Base-by-base conservation (phyloP, 2,329 filamentous ascomycete species). In the Purpureocillium lavendulum region DNA sequence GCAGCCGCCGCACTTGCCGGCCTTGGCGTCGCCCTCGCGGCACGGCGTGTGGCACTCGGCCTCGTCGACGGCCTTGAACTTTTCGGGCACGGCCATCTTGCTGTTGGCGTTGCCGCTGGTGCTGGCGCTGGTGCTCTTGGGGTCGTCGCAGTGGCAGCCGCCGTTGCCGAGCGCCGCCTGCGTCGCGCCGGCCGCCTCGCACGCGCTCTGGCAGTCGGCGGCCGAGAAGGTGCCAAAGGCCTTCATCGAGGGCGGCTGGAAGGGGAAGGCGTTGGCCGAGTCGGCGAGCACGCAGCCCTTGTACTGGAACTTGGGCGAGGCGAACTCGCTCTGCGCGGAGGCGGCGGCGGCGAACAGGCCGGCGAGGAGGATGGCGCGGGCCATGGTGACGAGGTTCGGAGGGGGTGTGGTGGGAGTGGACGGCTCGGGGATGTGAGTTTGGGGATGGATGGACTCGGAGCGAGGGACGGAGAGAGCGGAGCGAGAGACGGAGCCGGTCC, bases 201-300 rank as follows among this genome's bases (percentile, higher is more conserved):
- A 54, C 7, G 47, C 46, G 8, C 14, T 28, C 40, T 47, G 45
- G 39, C 54, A 56, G 18, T 51, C 28, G 38, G 45, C 35, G 9
- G 47, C 36, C 21, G 45, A 47, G 24, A 54, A 52, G 9, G 47
- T 34, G 28, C 44, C 47, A 21, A 54, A 52, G 4, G 43, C 26
- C 2, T 30, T 6, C 16, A 56, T 30, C 5, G 11, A 39, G 10
- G 45, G 26, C 28, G 42, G 37, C 15, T 33, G 28, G 30, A 43
- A 24, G 17, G 47, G 37, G 32, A 58, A 58, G 11, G 35, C 15
- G 12, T 36, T 28, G 10, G 40, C 21, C 4, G 44, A 39, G 4
- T 44, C 31, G 37, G 45, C 45, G 24, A 50, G 32, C 35, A 53
- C 49, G 49, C 58, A 60, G 41, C 55, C 58, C 39, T 57, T 37